Base-by-base conservation (phyloP, 345 rosid species). In the Abelmoschus esculentus region DNA sequence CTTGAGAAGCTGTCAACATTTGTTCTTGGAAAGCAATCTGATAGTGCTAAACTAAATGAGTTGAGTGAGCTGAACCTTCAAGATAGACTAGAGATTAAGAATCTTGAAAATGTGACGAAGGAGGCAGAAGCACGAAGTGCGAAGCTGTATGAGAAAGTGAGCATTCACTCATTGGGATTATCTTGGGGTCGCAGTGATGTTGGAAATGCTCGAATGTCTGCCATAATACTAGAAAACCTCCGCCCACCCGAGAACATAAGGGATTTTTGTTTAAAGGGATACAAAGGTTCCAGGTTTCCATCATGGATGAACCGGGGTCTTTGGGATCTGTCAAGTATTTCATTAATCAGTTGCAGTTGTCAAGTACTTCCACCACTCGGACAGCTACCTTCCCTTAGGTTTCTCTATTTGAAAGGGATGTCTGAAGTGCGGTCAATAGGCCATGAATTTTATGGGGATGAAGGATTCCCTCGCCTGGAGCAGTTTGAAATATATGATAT, bases 321-420 rank as follows among this genome's bases (percentile, higher is more conserved):
- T 26, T 32, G 13, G 2, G 67, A 67, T 54, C 69, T 76, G n/a
- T 61, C 36, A n/a, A 67, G 47, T 31, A 54, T 76, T 60, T 67
- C 69, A 40, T 47, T 71, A 31, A 60, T 53, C 46, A 31, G 61
- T 42, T 71, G 75, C 52, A 29, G 63, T 47, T 76, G 58, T 60
- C 15, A 42, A 55, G 14, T 31, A 42, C 75, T 72, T 72, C 79
- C 79, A 28, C 75, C 75, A 17, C 72, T 76, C 1, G 79, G 79
- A 42, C 75, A 61, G 42, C 64, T 76, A 6, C 75, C 54, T 32
- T 67, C 32, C 68, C 79, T 76, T 38, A 67, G 61, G 50, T 53
- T 71, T 47, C 75, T 76, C 34, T 53, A 60, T 44, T 19, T 76
- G 17, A 76, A 61, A 72, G 69, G 50, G 29, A 52, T 76, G 69